Conservation (phyloP, 73 alveolate species). For the Urostyla sp. region DNA sequence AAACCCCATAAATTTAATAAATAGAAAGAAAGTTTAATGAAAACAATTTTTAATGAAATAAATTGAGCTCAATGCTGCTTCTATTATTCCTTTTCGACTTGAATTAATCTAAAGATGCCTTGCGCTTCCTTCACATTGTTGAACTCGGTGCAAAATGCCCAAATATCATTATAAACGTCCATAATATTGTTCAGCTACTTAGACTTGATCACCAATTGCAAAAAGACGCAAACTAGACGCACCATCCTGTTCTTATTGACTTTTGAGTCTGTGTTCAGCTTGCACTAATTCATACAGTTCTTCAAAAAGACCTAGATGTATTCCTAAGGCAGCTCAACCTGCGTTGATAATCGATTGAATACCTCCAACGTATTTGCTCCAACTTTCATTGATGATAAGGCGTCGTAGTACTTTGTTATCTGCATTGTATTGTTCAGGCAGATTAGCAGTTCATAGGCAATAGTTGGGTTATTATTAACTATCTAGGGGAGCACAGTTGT, state of each 20-base stretch:
- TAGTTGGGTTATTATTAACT: slow-evolving; percentile 68
- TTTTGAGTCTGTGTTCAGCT: neutral
- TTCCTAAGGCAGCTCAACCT: slow-evolving; percentile 32
- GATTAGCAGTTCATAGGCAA: slow-evolving; percentile 74
- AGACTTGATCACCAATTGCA: slow-evolving; percentile 65
- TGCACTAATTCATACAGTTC: slow-evolving; percentile 30
- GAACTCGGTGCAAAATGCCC: slow-evolving; percentile 66
- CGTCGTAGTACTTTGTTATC: slow-evolving; percentile 68
- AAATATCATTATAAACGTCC: slow-evolving; percentile 55
- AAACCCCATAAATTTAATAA: neutral
- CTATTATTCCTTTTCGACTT: slow-evolving; percentile 7
- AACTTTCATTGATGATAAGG: slow-evolving; percentile 69
- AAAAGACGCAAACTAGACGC: slow-evolving; percentile 72
- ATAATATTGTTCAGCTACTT: slow-evolving; percentile 57
- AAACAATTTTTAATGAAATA: no score
- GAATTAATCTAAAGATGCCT: slow-evolving; percentile 5
- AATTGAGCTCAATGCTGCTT: neutral
- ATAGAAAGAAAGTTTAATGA: no score
- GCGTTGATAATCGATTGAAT: slow-evolving; percentile 28
- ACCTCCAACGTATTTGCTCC: slow-evolving; percentile 76
- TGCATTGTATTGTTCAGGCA: slow-evolving; percentile 62
- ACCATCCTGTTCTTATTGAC: slow-evolving; percentile 54
- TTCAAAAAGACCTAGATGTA: slow-evolving; percentile 10
- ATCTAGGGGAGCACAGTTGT: slow-evolving; percentile 71
- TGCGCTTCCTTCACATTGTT: slow-evolving; percentile 62